Evolutionary conservation across 2,329 filamentous ascomycete species (phyloP), one percentile per base, ranked within the genome.

Genomic region (Xylaria sp.): DNA sequence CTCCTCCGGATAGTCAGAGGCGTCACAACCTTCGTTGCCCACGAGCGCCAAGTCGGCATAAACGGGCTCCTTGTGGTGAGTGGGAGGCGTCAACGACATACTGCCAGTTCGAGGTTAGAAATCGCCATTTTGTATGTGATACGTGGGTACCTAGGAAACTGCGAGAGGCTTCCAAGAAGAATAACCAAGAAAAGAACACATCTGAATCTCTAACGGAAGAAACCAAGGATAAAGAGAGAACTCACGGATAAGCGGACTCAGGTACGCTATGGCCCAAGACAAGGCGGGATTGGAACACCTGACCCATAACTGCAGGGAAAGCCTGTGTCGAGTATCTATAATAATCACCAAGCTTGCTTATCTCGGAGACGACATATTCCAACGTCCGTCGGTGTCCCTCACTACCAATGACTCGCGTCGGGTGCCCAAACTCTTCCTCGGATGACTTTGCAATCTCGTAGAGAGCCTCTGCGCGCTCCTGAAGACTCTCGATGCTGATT

Each of bases 321-420:
- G 82, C 77, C 78, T 92, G 89, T 64, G 84, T 83, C n/a, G 82
- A 83, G 65, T 88, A 76, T 40, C 76, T 81, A 75, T 90, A 91
- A 78, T 89, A 91, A 65, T 81, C 81, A 37, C 82, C 83, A 0
- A 89, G 78, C 53, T 79, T 73, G 31, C 81, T 78, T 55, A 90
- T 78, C 35, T 84, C 81, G 15, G 78, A 77, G 69, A 83, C 81
- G 68, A 91, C 83, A 74, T 89, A 91, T 53, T 85, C 78, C 45
- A 91, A 77, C 0, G 89, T 91, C 40, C 81, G 85, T n/a, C 79
- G 71, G 69, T 91, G 89, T 25, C 88, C 87, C 72, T 83, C 72
- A 65, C 87, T 89, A 31, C 89, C 89, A 67, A 92, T 91, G 21
- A 91, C 89, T 56, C 89, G 83, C 1, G 89, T 92, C 1, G 89